These are phyloP conservation scores for Aspergillus ochraceoroseus DNA, from an alignment of 2,329 filamentous ascomycete species.

Conservation along the genomic window DNA sequence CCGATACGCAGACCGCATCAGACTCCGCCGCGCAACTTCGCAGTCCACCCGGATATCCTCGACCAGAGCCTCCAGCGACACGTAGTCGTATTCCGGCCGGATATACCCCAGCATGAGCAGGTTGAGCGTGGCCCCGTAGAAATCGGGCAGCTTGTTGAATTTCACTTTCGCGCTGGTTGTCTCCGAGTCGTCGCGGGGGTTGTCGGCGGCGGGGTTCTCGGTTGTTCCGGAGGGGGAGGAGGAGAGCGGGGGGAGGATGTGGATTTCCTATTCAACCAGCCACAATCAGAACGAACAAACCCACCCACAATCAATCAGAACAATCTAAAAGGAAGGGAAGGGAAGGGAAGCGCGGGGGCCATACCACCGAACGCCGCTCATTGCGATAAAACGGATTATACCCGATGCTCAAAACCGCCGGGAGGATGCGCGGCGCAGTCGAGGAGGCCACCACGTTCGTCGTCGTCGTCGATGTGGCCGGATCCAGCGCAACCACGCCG, in stretches of 20 bases:
- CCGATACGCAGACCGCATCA: slow-evolving; percentile 61
- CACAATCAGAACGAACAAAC: too few relatives aligned
- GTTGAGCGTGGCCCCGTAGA: slow-evolving; percentile 77
- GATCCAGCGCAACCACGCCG: slow-evolving; percentile 74
- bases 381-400: slow-evolving; percentile 99
- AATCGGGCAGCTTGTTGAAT: slow-evolving; percentile 57
- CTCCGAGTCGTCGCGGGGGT: too few relatives aligned
- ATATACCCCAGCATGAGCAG: slow-evolving; percentile 82
- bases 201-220: slow-evolving; percentile 20
- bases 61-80: slow-evolving; percentile 73
- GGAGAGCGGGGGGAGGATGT: slow-evolving; percentile 74
- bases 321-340: neutral
- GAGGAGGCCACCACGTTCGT: slow-evolving; percentile 8
- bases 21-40: slow-evolving; percentile 68
- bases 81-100: slow-evolving; percentile 83
- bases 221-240: slow-evolving; percentile 35
- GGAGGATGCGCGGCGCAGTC: slow-evolving; percentile 52
- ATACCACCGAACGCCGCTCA: slow-evolving; percentile 67
- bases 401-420: slow-evolving; percentile 90
- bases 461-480: slow-evolving; percentile 17
- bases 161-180: slow-evolving; percentile 16
- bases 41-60: slow-evolving; percentile 88
- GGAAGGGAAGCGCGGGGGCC: slow-evolving; percentile 21
- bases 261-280: slow-evolving; percentile 58
- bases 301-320: neutral